phyloP scores from a whole-genome alignment of 495 filamentous ascomycete genomes.

The Podospora didyma region DNA sequence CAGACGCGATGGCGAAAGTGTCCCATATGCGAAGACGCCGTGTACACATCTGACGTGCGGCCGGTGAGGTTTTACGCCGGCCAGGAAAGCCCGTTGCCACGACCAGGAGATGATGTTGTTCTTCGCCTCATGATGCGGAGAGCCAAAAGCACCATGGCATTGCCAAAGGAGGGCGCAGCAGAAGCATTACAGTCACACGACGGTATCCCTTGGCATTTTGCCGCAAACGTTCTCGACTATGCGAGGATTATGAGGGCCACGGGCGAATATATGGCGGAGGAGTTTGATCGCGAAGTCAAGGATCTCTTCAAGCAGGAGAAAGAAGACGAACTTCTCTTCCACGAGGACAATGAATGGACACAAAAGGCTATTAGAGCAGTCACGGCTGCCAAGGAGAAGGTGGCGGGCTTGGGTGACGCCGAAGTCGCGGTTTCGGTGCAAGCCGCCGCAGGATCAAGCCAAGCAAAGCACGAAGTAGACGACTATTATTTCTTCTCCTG shows the following conservation, averaged over 20 bases:
- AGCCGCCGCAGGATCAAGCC: neutral
- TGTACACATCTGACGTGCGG: slow-evolving; percentile 83
- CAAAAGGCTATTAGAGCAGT: slow-evolving; percentile 73
- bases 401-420: slow-evolving; percentile 35
- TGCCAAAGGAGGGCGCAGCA: slow-evolving; percentile 74
- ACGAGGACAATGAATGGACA: slow-evolving; percentile 89
- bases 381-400: slow-evolving; percentile 65
- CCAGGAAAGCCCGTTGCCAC: slow-evolving; percentile 74
- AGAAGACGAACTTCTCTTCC: slow-evolving; percentile 90
- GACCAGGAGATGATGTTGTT: slow-evolving; percentile 84
- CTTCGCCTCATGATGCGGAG: slow-evolving; percentile 77
- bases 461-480: slow-evolving; percentile 23
- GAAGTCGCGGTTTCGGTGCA: slow-evolving; percentile 8
- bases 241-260: slow-evolving; percentile 93
- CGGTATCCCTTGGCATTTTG: slow-evolving; percentile 90
- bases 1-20: slow-evolving; percentile 80
- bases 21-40: slow-evolving; percentile 88
- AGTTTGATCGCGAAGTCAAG: slow-evolving; percentile 74
- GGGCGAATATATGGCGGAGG: slow-evolving; percentile 76
- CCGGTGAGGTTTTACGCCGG: slow-evolving; percentile 90
- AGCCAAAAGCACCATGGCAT: slow-evolving; percentile 74
- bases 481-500: slow-evolving; percentile 88
- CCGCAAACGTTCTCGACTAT: slow-evolving; percentile 90
- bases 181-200: slow-evolving; percentile 63
- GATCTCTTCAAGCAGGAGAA: slow-evolving; percentile 70